phyloP scores from a whole-genome alignment of 129 eudicot species.

The Solidago caesia region DNA sequence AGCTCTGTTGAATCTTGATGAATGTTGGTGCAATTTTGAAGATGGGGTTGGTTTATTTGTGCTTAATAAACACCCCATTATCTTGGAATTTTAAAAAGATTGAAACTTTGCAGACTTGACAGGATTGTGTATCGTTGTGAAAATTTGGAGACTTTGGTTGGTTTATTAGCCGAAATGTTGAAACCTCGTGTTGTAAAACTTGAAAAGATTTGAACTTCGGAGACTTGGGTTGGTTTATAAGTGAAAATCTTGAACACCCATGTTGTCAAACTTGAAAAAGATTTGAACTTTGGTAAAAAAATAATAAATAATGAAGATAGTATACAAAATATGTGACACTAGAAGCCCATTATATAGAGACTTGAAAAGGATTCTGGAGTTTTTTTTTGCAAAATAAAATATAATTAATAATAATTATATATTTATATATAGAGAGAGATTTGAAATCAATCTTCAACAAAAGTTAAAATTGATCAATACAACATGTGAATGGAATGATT shows the following conservation, averaged over 20 bases:
- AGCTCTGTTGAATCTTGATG: conserved; percentile 25
- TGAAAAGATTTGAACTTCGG: background rate
- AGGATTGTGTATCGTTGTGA: background rate
- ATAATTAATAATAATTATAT: too few species aligned
- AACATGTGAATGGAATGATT: too few species aligned
- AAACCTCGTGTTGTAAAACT: background rate
- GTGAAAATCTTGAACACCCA: background rate
- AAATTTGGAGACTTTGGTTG: background rate
- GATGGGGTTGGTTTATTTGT: conserved; percentile 25
- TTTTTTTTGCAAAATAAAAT: too few species aligned
- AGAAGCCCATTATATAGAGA: too few species aligned
- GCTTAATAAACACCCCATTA: conserved; percentile 57
- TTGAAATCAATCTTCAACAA: too few species aligned
- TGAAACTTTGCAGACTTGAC: background rate
- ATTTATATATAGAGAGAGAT: too few species aligned
- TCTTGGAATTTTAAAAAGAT: background rate
- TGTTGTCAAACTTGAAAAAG: background rate
- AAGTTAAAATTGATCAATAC: too few species aligned
- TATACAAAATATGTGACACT: background rate
- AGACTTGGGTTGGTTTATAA: background rate
- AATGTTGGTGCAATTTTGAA: conserved; percentile 14
- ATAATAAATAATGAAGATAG: background rate
- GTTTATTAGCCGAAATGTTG: background rate
- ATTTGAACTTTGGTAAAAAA: background rate
- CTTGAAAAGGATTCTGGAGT: too few species aligned